phyloP scores from a whole-genome alignment of 1,139 yeast genomes.

The Fermentozyma sake region DNA sequence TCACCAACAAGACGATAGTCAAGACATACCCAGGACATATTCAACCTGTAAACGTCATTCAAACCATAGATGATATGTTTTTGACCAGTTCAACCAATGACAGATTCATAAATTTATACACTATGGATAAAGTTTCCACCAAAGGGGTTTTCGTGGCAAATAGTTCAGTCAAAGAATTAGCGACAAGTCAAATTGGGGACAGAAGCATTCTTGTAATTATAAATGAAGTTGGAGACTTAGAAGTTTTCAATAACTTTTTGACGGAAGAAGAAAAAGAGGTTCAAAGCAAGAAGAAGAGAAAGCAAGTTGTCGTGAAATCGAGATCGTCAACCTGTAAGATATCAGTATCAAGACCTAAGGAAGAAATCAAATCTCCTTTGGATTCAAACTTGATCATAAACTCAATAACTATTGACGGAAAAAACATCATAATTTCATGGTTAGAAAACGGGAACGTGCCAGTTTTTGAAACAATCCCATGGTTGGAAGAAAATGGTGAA shows the following conservation, averaged over 20 bases:
- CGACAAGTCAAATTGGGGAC: constrained; percentile 32
- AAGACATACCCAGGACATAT: constrained; percentile 71
- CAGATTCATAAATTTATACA: constrained; percentile 71
- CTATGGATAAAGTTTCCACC: constrained; percentile 39
- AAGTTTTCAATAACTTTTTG: constrained; percentile 58
- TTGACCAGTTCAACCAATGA: constrained; percentile 72
- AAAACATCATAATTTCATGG: constrained; percentile 56
- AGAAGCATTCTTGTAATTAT: constrained; percentile 48
- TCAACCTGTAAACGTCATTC: constrained; percentile 51
- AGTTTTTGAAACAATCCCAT: constrained; percentile 54
- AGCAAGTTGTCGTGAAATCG: constrained; percentile 36
- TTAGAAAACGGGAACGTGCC: constrained; percentile 66
- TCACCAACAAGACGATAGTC: constrained; percentile 29
- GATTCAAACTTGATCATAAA: constrained; percentile 39
- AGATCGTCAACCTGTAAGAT: constrained; percentile 44
- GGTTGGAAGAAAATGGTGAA: constrained; percentile 41
- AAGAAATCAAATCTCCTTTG: constrained; percentile 27
- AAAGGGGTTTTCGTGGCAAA: constrained; percentile 61
- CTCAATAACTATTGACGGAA: constrained; percentile 34
- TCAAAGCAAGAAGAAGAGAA: constrained; percentile 26
- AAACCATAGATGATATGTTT: constrained; percentile 42
- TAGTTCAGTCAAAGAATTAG: constrained; percentile 47
- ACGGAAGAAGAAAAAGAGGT: constrained; percentile 14
- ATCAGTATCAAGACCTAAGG: constrained; percentile 40
- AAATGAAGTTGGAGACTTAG: constrained; percentile 67